phyloP scores from a whole-genome alignment of 768 basidiomycete species.

The Boletus coccyginus region DNA sequence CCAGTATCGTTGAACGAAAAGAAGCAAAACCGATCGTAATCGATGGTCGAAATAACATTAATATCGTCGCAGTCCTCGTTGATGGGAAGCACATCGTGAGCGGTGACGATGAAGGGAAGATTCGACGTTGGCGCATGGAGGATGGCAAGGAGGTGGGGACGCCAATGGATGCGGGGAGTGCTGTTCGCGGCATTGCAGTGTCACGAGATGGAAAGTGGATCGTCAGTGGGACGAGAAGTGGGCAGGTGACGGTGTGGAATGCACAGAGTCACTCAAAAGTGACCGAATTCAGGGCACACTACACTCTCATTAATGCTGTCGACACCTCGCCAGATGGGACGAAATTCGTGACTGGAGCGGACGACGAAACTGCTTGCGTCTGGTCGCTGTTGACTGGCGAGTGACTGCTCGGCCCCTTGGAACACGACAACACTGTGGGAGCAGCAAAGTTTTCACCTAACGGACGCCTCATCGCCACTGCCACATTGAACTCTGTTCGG shows the following conservation, averaged over 20 bases:
- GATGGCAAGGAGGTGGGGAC: too few species aligned
- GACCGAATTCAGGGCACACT: background rate
- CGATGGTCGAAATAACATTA: too few species aligned
- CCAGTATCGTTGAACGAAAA: too few species aligned
- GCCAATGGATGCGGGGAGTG: too few species aligned
- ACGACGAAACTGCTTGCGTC: background rate
- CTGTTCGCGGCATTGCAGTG: too few species aligned
- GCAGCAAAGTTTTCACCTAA: background rate
- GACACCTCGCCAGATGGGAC: conserved; percentile 1
- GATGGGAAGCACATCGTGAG: too few species aligned
- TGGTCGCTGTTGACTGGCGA: background rate
- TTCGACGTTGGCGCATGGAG: too few species aligned
- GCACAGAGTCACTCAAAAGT: background rate
- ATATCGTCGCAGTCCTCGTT: too few species aligned
- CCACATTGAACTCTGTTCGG: too few species aligned
- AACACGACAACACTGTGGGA: background rate
- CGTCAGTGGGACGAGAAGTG: background rate
- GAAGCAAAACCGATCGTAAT: too few species aligned
- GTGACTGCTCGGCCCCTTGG: background rate
- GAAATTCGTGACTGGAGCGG: background rate
- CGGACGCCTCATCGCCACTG: too few species aligned
- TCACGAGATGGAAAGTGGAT: background rate
- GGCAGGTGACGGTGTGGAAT: background rate
- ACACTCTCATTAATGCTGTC: background rate
- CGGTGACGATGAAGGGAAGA: too few species aligned